phyloP scores from a whole-genome alignment of 108 stramenopile species.

The Cyclotella sp. region DNA sequence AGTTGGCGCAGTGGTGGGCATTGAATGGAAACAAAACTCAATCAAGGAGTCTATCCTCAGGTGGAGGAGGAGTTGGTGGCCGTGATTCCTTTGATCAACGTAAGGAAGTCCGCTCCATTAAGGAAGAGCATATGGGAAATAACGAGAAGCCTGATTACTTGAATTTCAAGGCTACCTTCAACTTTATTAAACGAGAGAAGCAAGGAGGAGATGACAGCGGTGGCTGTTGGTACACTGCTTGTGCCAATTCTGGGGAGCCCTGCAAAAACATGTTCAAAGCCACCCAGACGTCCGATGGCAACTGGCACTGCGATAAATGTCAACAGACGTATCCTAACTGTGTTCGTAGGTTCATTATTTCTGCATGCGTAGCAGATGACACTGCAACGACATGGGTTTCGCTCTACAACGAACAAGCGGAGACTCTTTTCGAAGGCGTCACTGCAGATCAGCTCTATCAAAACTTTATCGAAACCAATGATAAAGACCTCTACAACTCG shows the following conservation, averaged over 20 bases:
- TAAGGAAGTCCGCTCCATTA: conserved; percentile 80
- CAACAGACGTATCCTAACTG: conserved; percentile 76
- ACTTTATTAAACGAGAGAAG: conserved; percentile 93
- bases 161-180: conserved; percentile 87
- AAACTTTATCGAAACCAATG: conserved; percentile 47
- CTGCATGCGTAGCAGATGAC: conserved; percentile 80
- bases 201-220: conserved; percentile 69
- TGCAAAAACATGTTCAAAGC: conserved; percentile 90
- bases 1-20: conserved; percentile 72
- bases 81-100: conserved; percentile 74
- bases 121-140: conserved; percentile 85
- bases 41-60: conserved; percentile 64
- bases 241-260: conserved; percentile 85
- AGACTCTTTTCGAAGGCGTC: conserved; percentile 71
- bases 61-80: conserved; percentile 69
- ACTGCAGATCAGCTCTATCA: conserved; percentile 82
- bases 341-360: conserved; percentile 90
- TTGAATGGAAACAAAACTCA: conserved; percentile 58
- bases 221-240: conserved; percentile 97
- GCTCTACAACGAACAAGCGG: conserved; percentile 90
- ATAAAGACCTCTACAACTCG: conserved; percentile 72
- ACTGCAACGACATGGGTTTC: conserved; percentile 90
- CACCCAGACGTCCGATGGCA: conserved; percentile 79
- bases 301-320: conserved; percentile 88
- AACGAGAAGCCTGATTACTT: conserved; percentile 94